Evolutionary conservation across 495 filamentous ascomycete genomes (phyloP), one percentile per base, ranked within the genome.

Genomic region (Podospora tetraspora): DNA sequence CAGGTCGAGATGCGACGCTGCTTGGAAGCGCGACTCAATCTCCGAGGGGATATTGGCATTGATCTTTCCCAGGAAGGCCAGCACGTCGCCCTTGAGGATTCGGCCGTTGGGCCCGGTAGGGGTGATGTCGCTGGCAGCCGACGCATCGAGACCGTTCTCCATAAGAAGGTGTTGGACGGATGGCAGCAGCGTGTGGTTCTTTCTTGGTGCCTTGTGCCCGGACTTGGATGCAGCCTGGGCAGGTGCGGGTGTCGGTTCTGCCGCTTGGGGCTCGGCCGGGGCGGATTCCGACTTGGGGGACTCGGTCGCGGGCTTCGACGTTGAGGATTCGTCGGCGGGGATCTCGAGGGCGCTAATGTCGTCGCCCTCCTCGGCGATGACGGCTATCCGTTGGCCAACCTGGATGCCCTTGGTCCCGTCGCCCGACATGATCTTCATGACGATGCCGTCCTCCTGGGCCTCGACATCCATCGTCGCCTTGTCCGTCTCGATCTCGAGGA

Each of bases 401-500:
- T 89, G 80, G 59, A 94, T 81, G 13, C 79, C 83, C 77, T 93
- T 93, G 71, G 83, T 81, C 43, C 91, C 90, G 72, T 91, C 88
- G 25, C 81, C 81, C 79, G 88, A 83, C 77, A 86, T 85, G 70
- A 94, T 92, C 82, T 93, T 94, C 61, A 91, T 87, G 76, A 94
- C 72, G 68, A 91, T 81, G 22, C 91, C 91, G 69, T 93, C 90
- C 52, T 94, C 91, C 77, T 91, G 91, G 21, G 91, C 91, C 78
- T 94, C 92, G n/a, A 94, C 91, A 69, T 94, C 91, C 90, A 94
- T 94, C 56, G 90, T 89, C 22, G 91, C 91, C 80, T 94, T 94
- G 78, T 94, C 91, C 29, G 91, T 94, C 79, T 94, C 91, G 74
- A 94, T 92, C 76, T 94, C 91, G 34, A 94, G 84, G 13, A 94